phyloP scores from a whole-genome alignment of 768 basidiomycete genomes.

The Tricholoma matsutake region DNA sequence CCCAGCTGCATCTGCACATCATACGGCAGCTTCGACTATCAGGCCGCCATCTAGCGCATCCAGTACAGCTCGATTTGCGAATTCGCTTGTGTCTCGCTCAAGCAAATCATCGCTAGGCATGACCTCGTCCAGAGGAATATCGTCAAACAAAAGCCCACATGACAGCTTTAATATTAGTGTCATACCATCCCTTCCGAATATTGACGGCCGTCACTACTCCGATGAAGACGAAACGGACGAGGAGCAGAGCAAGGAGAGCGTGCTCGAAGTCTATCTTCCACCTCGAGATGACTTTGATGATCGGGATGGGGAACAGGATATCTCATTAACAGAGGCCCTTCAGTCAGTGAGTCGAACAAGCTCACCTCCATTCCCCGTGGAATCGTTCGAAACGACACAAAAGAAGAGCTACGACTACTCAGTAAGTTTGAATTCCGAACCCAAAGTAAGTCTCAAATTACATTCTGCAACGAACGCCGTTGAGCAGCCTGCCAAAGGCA shows the following conservation, averaged over 20 bases:
- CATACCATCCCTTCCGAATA: slow-evolving; percentile 51
- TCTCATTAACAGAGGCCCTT: slow-evolving; percentile 56
- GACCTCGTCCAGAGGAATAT: slow-evolving; percentile 28
- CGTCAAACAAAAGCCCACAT: slow-evolving; percentile 29
- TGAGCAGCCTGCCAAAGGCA: slow-evolving; percentile 33
- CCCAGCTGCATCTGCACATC: slow-evolving; percentile 46
- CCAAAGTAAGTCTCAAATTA: slow-evolving; percentile 41
- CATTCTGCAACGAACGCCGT: background rate
- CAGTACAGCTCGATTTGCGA: slow-evolving; percentile 48
- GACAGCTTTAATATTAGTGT: slow-evolving; percentile 61
- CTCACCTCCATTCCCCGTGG: slow-evolving; percentile 44
- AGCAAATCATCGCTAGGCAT: slow-evolving; percentile 43
- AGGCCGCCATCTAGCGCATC: slow-evolving; percentile 43
- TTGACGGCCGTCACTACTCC: slow-evolving; percentile 31
- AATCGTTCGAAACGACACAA: slow-evolving; percentile 37
- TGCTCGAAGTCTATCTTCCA: slow-evolving; percentile 52
- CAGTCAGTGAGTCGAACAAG: slow-evolving; percentile 53
- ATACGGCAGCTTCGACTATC: slow-evolving; percentile 43
- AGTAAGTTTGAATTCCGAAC: slow-evolving; percentile 56
- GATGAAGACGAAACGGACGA: slow-evolving; percentile 35
- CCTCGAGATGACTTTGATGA: slow-evolving; percentile 41
- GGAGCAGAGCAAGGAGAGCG: slow-evolving; percentile 45
- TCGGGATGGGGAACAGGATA: slow-evolving; percentile 34
- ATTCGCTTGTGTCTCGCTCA: slow-evolving; percentile 49
- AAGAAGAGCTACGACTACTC: slow-evolving; percentile 60